Base-by-base conservation (phyloP, 2,329 filamentous ascomycete genomes). In the Fusarium dimerum region DNA sequence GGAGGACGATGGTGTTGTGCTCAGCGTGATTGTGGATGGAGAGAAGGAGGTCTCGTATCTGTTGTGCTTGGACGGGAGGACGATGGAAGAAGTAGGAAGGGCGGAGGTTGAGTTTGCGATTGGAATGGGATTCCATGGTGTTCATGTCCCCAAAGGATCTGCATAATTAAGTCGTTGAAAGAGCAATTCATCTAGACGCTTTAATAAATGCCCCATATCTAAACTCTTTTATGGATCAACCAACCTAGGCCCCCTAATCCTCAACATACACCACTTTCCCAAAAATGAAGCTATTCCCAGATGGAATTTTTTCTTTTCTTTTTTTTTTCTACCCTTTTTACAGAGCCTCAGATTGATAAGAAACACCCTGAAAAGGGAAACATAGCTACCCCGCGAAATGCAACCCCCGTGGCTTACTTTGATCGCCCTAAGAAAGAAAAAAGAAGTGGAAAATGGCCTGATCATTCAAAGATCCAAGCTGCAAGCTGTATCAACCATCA, bases 21-120 rank as follows among this genome's bases (percentile, higher is more conserved):
- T 89, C 51, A 82, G 75, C 43, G 78, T 90, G 1, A 81, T 90
- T 5, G 74, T 90, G 2, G 83, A 90, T 64, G 85, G 86, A 0
- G 64, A 69, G n/a, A 71, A 70, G 6, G 75, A 76, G 55, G 80
- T 57, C 55, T 89, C 86, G 57, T 90, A 89, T 66, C 69, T 91
- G 45, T 61, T 90, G 40, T 86, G 84, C 51, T 66, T 90, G 32
- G 78, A 87, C 64, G 86, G 86, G 5, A 78, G 64, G 66, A 82
- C 79, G 5, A 78, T 90, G 79, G 71, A 68, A 54, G 87, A 90
- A 73, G 39, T 84, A 43, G 87, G 85, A 0, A 77, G 85, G 41
- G 87, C 87, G 4, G 82, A 86, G 59, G 78, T 84, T 18, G 76
- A 78, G 2, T 83, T 83, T 60, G 77, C 81, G 0, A 78, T 90